Percentiles rank a stretch among this genome's conserved stretches.
Conservation (phyloP, 371 early-diverging fungal genomes). For the Phascolomyces articulosus region DNA sequence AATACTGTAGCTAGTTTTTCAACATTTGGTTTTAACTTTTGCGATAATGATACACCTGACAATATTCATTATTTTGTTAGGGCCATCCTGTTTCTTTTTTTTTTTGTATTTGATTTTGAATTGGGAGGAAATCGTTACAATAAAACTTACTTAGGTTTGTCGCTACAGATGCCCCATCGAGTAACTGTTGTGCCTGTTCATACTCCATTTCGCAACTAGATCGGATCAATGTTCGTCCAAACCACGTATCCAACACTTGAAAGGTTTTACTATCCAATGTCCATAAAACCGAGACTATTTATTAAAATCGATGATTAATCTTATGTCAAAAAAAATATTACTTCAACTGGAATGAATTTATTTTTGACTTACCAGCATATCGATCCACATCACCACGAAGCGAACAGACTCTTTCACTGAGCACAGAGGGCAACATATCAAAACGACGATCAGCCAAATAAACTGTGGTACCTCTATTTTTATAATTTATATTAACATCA, state of each 20-base stretch:
- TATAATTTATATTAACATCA: background rate
- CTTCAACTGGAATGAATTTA: too few species aligned
- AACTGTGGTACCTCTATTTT: conserved; percentile 85
- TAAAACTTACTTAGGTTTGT: conserved; percentile 40
- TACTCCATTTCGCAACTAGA: conserved; percentile 86
- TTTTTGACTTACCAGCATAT: conserved; percentile 75
- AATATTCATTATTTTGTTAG: background rate
- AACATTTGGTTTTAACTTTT: conserved; percentile 51
- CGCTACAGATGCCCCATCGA: conserved; percentile 65
- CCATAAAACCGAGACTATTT: conserved; percentile 79
- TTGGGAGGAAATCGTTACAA: too few species aligned
- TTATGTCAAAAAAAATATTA: too few species aligned
- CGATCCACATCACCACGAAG: conserved; percentile 82
- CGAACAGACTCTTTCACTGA: conserved; percentile 90
- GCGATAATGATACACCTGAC: conserved; percentile 47
- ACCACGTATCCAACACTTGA: conserved; percentile 64
- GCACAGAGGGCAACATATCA: conserved; percentile 97
- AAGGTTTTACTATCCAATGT: conserved; percentile 55
- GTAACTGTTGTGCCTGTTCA: conserved; percentile 90
- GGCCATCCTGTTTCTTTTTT: too few species aligned
- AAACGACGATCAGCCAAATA: conserved; percentile 93
- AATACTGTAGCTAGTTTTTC: conserved; percentile 58
- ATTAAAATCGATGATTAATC: too few species aligned
- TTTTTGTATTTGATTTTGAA: too few species aligned
- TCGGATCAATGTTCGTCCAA: conserved; percentile 84